Evolutionary conservation across 2,329 filamentous ascomycete species (phyloP).

Genomic region (Alternaria metachromatica): DNA sequence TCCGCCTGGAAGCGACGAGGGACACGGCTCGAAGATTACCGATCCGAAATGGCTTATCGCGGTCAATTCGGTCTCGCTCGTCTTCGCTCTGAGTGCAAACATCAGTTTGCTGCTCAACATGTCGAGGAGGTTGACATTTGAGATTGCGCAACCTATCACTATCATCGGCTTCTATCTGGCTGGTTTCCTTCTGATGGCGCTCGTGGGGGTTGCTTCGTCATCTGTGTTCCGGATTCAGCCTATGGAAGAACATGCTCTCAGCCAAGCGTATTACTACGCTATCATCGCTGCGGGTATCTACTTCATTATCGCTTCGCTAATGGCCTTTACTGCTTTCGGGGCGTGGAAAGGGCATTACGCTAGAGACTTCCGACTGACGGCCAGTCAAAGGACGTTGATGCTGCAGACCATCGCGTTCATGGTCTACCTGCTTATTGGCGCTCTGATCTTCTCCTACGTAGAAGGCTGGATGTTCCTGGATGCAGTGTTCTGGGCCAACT

Average conservation of each 20-base stretch:
- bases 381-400: conserved; percentile 63
- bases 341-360: conserved; percentile 61
- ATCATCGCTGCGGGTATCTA: conserved; percentile 65
- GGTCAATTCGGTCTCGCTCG: conserved; percentile 63
- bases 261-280: conserved; percentile 66
- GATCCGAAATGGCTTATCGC: conserved; percentile 64
- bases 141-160: conserved; percentile 64
- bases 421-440: conserved; percentile 56
- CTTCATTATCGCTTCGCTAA: conserved; percentile 61
- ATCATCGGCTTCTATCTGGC: conserved; percentile 66
- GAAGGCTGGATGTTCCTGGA: conserved; percentile 63
- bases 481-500: conserved; percentile 63
- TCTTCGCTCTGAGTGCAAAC: conserved; percentile 62
- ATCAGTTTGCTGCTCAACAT: conserved; percentile 64
- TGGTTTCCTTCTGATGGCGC: conserved; percentile 60
- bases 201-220: conserved; percentile 57
- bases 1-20: conserved; percentile 54
- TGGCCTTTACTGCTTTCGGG: conserved; percentile 63
- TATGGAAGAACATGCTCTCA: conserved; percentile 55
- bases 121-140: conserved; percentile 62
- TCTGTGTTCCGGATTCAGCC: conserved; percentile 53
- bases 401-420: conserved; percentile 60
- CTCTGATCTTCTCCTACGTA: conserved; percentile 55
- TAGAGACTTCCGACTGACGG: conserved; percentile 63
- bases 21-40: conserved; percentile 53